phyloP scores from a whole-genome alignment of 169 alveolate genomes.

The Plasmodium reichenowi region DNA sequence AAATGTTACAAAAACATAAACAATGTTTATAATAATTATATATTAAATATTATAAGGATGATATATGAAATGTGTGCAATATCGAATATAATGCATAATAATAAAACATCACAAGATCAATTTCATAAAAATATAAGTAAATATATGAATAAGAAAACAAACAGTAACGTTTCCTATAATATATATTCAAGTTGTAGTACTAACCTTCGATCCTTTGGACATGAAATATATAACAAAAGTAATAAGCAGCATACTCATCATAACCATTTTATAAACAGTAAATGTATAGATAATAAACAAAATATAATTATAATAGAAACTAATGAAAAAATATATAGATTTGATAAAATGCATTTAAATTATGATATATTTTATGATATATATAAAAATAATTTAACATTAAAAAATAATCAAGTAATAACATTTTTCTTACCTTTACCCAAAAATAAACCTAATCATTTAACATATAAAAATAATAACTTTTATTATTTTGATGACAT shows the following conservation, averaged over 20 bases:
- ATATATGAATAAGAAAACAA: no score
- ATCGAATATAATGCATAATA: slow-evolving; percentile 3
- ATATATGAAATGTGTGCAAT: slow-evolving; percentile 40
- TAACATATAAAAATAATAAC: slow-evolving; percentile 25
- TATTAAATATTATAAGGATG: slow-evolving; percentile 20
- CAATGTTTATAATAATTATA: slow-evolving; percentile 27
- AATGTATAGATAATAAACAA: slow-evolving; percentile 31
- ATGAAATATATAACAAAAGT: no score
- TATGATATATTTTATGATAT: slow-evolving; percentile 35
- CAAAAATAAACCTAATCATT: slow-evolving; percentile 28
- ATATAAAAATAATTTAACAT: slow-evolving; percentile 33
- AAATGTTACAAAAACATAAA: slow-evolving; percentile 42
- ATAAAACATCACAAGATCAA: slow-evolving; percentile 10
- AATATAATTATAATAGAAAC: slow-evolving; percentile 27
- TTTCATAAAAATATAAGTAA: slow-evolving; percentile 19
- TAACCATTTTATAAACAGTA: not conserved
- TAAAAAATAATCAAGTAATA: slow-evolving; percentile 39
- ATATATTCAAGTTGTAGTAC: slow-evolving; percentile 17
- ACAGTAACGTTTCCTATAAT: no score
- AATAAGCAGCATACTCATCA: no score
- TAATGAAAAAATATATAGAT: slow-evolving; percentile 18
- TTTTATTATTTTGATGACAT: slow-evolving; percentile 48
- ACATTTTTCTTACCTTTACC: slow-evolving; percentile 55
- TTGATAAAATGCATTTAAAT: slow-evolving; percentile 18
- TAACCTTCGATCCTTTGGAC: no score